Percentiles rank a stretch among this genome's conserved stretches.
Conservation (phyloP, 257 asterid genomes). For the Nicotiana undulata region DNA sequence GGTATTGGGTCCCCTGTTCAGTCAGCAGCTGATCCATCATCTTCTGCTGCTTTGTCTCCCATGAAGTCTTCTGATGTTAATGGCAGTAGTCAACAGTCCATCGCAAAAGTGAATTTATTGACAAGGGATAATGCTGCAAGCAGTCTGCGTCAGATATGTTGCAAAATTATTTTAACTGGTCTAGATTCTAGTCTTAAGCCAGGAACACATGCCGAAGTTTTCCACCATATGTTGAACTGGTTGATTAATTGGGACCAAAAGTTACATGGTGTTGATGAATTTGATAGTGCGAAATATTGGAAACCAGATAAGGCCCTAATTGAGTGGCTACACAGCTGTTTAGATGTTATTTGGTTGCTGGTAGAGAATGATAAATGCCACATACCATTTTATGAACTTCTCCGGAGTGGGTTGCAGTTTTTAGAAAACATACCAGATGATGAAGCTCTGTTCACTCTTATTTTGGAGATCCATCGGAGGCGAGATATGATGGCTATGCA, state of each 20-base stretch:
- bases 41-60: conserved; percentile 53
- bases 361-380: conserved; percentile 80
- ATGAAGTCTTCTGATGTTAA: conserved; percentile 58
- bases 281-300: conserved; percentile 55
- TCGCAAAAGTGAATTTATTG: conserved; percentile 33
- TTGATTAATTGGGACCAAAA: conserved; percentile 79
- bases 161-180: conserved; percentile 78
- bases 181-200: conserved; percentile 78
- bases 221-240: conserved; percentile 84
- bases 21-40: conserved; percentile 76
- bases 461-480: conserved; percentile 87
- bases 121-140: conserved; percentile 61
- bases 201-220: conserved; percentile 65
- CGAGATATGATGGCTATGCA: conserved; percentile 96
- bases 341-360: conserved; percentile 88
- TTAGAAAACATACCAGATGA: conserved; percentile 94
- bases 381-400: conserved; percentile 88
- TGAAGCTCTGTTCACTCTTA: conserved; percentile 90
- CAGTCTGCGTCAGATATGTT: conserved; percentile 78
- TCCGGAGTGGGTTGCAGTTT: conserved; percentile 86
- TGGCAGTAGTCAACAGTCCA: conserved; percentile 44
- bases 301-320: conserved; percentile 72
- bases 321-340: conserved; percentile 94
- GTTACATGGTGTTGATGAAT: conserved; percentile 61
- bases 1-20: conserved; percentile 88